Conservation (phyloP, 169 alveolate species). For the Amoebophrya sp. region DNA sequence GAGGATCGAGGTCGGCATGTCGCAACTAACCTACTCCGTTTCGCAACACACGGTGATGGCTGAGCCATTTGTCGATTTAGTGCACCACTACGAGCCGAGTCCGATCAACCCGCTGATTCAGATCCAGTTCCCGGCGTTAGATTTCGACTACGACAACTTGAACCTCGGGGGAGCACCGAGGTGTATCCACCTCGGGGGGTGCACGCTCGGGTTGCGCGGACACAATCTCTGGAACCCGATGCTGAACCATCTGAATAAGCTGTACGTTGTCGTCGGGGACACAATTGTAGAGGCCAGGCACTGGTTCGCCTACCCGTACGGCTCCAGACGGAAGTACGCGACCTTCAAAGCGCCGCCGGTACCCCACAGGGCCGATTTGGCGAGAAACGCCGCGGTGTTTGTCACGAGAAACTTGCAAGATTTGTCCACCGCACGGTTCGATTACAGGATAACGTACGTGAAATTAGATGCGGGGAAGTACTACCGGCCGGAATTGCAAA, state of each 20-base stretch:
- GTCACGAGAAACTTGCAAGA: constrained; percentile 30
- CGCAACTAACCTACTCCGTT: neutral
- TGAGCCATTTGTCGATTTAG: neutral
- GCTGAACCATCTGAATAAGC: neutral
- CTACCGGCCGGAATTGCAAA: constrained; percentile 32
- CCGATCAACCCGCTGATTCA: neutral
- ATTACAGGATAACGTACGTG: neutral
- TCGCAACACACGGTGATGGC: neutral
- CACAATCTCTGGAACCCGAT: neutral
- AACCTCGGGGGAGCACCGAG: constrained; percentile 20
- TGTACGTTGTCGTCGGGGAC: constrained; percentile 33
- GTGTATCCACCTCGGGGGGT: neutral
- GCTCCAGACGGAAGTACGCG: neutral
- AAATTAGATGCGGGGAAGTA: constrained; percentile 16
- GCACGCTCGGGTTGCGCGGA: constrained; percentile 9
- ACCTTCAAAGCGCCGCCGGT: constrained; percentile 29
- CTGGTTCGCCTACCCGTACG: constrained; percentile 19
- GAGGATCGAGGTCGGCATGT: neutral
- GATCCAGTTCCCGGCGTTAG: neutral
- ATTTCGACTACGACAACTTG: neutral
- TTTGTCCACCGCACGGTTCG: neutral
- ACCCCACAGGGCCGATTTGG: constrained; percentile 1
- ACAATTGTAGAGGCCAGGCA: constrained; percentile 13
- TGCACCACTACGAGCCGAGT: neutral
- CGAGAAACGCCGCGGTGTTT: neutral